A percentile compares a stretch with the other conserved stretches of the same genome.
phyloP scores from a whole-genome alignment of 352 stramenopile genomes.

The Pseudoperonospora humuli region DNA sequence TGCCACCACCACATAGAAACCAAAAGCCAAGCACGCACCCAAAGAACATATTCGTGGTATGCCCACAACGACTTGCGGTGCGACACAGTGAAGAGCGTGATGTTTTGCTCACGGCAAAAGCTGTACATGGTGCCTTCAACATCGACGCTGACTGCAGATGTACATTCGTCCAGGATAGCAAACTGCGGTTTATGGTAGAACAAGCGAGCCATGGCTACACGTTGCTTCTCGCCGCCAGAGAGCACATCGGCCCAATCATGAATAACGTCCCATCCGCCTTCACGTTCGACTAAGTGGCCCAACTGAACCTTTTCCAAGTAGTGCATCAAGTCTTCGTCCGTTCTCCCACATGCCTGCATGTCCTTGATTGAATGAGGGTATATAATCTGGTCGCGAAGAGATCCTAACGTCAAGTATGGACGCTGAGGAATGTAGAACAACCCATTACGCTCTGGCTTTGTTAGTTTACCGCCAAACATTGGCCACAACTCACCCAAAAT shows the following conservation, averaged over 20 bases:
- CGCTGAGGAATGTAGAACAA: conserved; percentile 90
- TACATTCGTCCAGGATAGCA: conserved; percentile 87
- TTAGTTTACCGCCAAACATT: conserved; percentile 64
- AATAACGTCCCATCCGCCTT: conserved; percentile 72
- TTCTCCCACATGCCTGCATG: conserved; percentile 43
- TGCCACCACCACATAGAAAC: conserved; percentile 7
- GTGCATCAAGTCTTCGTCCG: conserved; percentile 53
- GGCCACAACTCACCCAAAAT: conserved; percentile 86
- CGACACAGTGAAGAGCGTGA: conserved; percentile 89
- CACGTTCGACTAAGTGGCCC: conserved; percentile 59
- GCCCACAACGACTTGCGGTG: conserved; percentile 87
- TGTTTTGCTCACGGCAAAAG: conserved; percentile 77
- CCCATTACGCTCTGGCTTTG: conserved; percentile 69
- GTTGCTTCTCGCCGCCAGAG: conserved; percentile 87
- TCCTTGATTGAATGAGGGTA: conserved; percentile 77
- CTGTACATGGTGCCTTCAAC: conserved; percentile 86
- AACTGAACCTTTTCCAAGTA: conserved; percentile 81
- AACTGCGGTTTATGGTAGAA: conserved; percentile 89
- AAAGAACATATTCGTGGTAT: conserved; percentile 84
- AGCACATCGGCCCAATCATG: conserved; percentile 86
- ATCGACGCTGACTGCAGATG: conserved; percentile 76
- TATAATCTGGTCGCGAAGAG: conserved; percentile 84
- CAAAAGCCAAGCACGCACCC: conserved; percentile 32
- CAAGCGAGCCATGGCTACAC: conserved; percentile 82
- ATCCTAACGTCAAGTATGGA: conserved; percentile 82